These are phyloP conservation scores for Serendipita sp. DNA, from an alignment of 1,284 basidiomycete genomes.

Conservation along the genomic window DNA sequence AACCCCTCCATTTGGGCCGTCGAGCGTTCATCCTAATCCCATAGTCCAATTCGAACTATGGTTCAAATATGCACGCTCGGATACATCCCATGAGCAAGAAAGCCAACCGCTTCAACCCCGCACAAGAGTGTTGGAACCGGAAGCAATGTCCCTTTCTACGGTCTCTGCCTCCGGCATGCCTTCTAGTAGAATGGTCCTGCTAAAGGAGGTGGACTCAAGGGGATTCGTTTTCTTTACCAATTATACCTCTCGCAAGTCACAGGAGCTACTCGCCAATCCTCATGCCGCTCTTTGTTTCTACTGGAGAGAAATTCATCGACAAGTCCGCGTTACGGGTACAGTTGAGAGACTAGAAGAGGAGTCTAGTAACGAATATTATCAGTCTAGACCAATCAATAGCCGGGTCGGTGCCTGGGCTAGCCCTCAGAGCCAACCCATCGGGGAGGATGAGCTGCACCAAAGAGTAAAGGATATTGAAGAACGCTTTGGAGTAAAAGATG, in stretches of 20 bases:
- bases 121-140: slow-evolving; percentile 60
- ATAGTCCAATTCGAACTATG: slow-evolving; percentile 72
- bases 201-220: slow-evolving; percentile 73
- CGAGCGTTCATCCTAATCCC: slow-evolving; percentile 48
- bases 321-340: slow-evolving; percentile 69
- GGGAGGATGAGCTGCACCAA: slow-evolving; percentile 51
- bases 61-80: slow-evolving; percentile 52
- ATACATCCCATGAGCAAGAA: slow-evolving; percentile 17
- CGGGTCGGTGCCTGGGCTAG: slow-evolving; percentile 88
- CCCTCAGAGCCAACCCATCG: slow-evolving; percentile 67
- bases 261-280: slow-evolving; percentile 64
- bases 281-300: slow-evolving; percentile 78
- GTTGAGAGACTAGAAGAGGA: slow-evolving; percentile 60
- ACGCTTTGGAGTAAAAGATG: slow-evolving; percentile 40
- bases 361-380: slow-evolving; percentile 78
- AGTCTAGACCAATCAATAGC: slow-evolving; percentile 69
- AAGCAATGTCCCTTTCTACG: slow-evolving; percentile 78
- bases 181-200: slow-evolving; percentile 77
- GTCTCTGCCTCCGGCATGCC: slow-evolving; percentile 61
- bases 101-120: slow-evolving; percentile 19
- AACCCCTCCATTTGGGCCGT: slow-evolving; percentile 41
- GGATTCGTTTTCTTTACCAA: slow-evolving; percentile 97
- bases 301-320: slow-evolving; percentile 72
- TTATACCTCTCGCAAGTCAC: slow-evolving; percentile 83
- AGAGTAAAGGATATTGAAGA: slow-evolving; percentile 47